Base-by-base conservation (phyloP, 2,329 filamentous ascomycete genomes). In the Neofusicoccum ribis region DNA sequence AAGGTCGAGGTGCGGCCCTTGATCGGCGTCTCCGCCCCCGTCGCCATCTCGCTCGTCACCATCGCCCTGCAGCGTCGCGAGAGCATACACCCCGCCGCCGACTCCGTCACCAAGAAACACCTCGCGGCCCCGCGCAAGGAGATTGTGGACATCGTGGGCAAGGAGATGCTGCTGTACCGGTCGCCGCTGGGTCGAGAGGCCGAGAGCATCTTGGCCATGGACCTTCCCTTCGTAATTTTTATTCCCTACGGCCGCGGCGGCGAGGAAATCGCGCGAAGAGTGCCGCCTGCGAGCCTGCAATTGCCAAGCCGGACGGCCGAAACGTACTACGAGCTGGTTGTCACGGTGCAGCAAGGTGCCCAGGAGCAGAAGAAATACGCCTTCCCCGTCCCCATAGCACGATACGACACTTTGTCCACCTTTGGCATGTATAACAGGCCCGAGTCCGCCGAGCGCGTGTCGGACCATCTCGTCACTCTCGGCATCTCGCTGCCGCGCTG, bases 401-500 rank as follows among this genome's bases (percentile, higher is more conserved):
- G 95, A 74, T 99, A 98, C 81, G 95, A 99, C 78, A 99, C 94
- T 1, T 83, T 99, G 56, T 97, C 93, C 47, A 98, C 95, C 1
- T 99, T 99, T 80, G 95, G 95, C 79, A 98, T 98, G 95, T 99
- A 98, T 83, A 98, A 98, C 80, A 90, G 93, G 63, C 94, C 93
- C 15, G 94, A 97, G 78, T 91, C 90, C 66, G 92, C 92, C 64
- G 90, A 96, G 72, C 87, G 89, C 67, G 91, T 93, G 37, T 88
- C 91, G 60, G 95, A 98, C 80, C 95, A 96, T 77, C 82, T 98
- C 63, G 92, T 98, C 67, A 96, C 92, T 8, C 82, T 98, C 63
- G 92, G 91, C 51, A 96, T 97, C 70, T 96, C 93, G 67, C 83
- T 99, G 69, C 94, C 95, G 27, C 88, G 93, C 68, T 97, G 94